A percentile compares a stretch with the other conserved stretches of the same genome.
Evolutionary conservation across 805 yeast genomes (phyloP).

Genomic region (Myxozyma geophila): DNA sequence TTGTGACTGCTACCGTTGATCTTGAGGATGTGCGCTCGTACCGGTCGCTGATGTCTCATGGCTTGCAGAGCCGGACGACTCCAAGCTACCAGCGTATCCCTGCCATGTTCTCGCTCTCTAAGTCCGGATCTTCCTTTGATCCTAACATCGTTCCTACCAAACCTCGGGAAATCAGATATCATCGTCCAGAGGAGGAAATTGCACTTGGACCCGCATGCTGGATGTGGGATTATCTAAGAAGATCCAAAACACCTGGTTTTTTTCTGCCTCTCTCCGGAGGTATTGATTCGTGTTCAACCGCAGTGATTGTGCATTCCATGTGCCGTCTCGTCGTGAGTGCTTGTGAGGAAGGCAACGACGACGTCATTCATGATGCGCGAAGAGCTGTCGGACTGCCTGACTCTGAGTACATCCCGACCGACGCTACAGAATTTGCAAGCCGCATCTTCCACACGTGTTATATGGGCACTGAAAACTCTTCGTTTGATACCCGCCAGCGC

Average conservation of each 20-base stretch:
- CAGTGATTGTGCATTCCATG: constrained; percentile 93
- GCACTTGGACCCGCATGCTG: constrained; percentile 99
- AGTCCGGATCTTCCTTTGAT: constrained; percentile 61
- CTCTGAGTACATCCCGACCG: constrained; percentile 66
- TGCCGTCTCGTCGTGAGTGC: constrained; percentile 80
- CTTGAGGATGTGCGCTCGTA: constrained; percentile 87
- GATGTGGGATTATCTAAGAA: constrained; percentile 96
- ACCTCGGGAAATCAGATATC: constrained; percentile 59
- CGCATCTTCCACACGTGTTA: constrained; percentile 84
- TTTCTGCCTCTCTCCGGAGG: constrained; percentile 97
- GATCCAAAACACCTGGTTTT: constrained; percentile 88
- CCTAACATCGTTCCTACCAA: constrained; percentile 63
- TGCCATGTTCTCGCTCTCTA: constrained; percentile 62
- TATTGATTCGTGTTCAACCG: constrained; percentile 96
- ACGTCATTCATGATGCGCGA: constrained; percentile 78
- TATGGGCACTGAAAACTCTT: constrained; percentile 96
- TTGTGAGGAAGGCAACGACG: constrained; percentile 59
- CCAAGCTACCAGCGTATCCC: constrained; percentile 58
- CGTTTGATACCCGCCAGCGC: constrained; percentile 80
- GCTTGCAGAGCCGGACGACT: constrained; percentile 61
- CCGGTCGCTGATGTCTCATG: constrained; percentile 75
- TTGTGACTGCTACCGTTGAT: constrained; percentile 92
- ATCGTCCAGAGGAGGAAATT: constrained; percentile 91
- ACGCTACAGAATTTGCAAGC: constrained; percentile 75
- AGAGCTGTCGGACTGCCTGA: constrained; percentile 61